Percentiles rank a stretch among this genome's conserved stretches.
These are phyloP conservation scores for Endotrypanum monterogeii DNA, from an alignment of 208 protist species.

Conservation along the genomic window DNA sequence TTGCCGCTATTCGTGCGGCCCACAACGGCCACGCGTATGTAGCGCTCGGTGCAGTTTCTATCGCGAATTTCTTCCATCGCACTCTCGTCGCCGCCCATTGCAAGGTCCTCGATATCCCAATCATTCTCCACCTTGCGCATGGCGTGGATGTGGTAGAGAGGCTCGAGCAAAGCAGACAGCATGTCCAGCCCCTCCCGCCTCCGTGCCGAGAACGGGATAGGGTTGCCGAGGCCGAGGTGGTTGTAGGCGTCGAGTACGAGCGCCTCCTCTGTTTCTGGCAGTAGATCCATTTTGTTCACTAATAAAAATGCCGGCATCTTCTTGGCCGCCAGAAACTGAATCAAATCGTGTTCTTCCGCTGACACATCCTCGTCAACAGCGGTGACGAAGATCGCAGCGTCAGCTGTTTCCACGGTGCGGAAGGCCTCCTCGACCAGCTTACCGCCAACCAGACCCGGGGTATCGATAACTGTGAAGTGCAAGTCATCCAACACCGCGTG, in stretches of 20 bases:
- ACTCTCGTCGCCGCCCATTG: slow-evolving; percentile 74
- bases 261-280: slow-evolving; percentile 56
- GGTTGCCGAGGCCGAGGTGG: slow-evolving; percentile 66
- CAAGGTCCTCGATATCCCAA: slow-evolving; percentile 89
- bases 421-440: slow-evolving; percentile 85
- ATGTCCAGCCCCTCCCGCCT: slow-evolving; percentile 72
- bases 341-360: slow-evolving; percentile 68
- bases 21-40: slow-evolving; percentile 91
- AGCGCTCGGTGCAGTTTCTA: slow-evolving; percentile 78
- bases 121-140: slow-evolving; percentile 85
- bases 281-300: slow-evolving; percentile 91
- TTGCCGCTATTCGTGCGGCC: slow-evolving; percentile 94
- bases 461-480: slow-evolving; percentile 92
- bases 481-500: slow-evolving; percentile 66
- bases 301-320: slow-evolving; percentile 74
- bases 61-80: slow-evolving; percentile 91
- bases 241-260: slow-evolving; percentile 66
- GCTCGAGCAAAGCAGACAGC: slow-evolving; percentile 71
- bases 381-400: slow-evolving; percentile 80
- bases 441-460: slow-evolving; percentile 80
- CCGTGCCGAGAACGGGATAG: slow-evolving; percentile 74
- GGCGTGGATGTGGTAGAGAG: slow-evolving; percentile 78
- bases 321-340: slow-evolving; percentile 68
- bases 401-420: slow-evolving; percentile 81
- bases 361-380: slow-evolving; percentile 69